These are phyloP conservation scores for Hawksworthiomyces lignivorus DNA, from an alignment of 2,329 filamentous ascomycete genomes.

Conservation along the genomic window DNA sequence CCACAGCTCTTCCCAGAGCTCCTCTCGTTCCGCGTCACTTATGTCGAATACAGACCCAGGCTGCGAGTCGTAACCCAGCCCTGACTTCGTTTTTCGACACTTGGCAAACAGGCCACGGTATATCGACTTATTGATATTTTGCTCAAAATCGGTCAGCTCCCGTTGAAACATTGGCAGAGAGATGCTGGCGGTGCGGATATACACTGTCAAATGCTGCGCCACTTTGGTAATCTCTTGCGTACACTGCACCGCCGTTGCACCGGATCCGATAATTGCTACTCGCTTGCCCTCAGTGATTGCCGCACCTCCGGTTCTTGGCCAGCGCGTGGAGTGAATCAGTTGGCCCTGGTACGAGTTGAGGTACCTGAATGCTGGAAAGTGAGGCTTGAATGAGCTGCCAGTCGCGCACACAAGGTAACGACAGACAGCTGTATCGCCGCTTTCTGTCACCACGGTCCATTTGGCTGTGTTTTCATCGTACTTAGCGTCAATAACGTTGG, in stretches of 20 bases:
- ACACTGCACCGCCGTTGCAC: slow-evolving; percentile 16
- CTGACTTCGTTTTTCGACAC: slow-evolving; percentile 38
- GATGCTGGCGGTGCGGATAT: slow-evolving; percentile 51
- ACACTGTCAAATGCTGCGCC: slow-evolving; percentile 33
- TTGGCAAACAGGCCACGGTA: slow-evolving; percentile 35
- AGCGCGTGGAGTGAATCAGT: slow-evolving; percentile 13
- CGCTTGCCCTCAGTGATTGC: slow-evolving; percentile 11
- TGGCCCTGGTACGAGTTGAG: slow-evolving; percentile 10
- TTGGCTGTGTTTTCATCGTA: slow-evolving; percentile 27
- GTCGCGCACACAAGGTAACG: slow-evolving; percentile 38
- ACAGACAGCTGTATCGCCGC: slow-evolving; percentile 29
- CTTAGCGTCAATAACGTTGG: slow-evolving; percentile 30
- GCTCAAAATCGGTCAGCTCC: slow-evolving; percentile 35
- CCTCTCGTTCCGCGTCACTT: slow-evolving; percentile 32
- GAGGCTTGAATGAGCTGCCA: slow-evolving; percentile 37
- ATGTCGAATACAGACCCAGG: slow-evolving; percentile 35
- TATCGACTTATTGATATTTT: slow-evolving; percentile 28
- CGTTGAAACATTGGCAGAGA: slow-evolving; percentile 50
- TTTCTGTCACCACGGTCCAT: slow-evolving; percentile 37
- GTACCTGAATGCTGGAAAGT: slow-evolving; percentile 29
- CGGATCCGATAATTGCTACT: slow-evolving; percentile 16
- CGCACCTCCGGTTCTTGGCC: slow-evolving; percentile 9
- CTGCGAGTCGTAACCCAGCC: slow-evolving; percentile 42
- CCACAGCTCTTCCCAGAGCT: too few species aligned
- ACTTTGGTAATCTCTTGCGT: slow-evolving; percentile 24